Conservation (phyloP, 495 filamentous ascomycete genomes). For the Trichocladium uniseriatum region DNA sequence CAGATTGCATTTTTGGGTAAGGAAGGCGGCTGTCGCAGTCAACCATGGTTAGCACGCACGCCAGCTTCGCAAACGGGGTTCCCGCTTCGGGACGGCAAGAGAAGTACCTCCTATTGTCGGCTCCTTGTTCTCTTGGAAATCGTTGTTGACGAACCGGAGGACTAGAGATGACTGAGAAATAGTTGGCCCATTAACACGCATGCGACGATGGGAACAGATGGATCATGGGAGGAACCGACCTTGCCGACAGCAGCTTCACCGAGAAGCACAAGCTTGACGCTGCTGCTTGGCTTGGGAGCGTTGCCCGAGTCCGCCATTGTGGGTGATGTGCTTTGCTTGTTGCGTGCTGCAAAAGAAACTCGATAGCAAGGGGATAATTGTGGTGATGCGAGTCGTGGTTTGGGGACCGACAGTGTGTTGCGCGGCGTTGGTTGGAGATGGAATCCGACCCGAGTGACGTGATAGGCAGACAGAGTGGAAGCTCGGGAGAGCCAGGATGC, state of each 20-base stretch:
- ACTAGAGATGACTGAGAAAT: conserved; percentile 79
- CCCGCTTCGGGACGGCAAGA: neutral
- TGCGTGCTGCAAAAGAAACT: neutral
- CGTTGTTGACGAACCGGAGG: conserved; percentile 97
- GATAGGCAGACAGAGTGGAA: conserved; percentile 19
- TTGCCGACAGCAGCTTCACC: conserved; percentile 98
- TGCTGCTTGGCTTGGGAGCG: conserved; percentile 91
- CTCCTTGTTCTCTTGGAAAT: conserved; percentile 99
- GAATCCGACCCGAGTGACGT: conserved; percentile 19
- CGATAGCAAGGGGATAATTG: neutral
- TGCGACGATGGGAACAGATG: neutral
- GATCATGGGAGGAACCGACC: conserved; percentile 39
- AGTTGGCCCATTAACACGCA: conserved; percentile 15
- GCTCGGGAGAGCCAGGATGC: conserved; percentile 11
- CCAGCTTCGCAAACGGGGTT: neutral
- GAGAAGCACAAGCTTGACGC: conserved; percentile 95
- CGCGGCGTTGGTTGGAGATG: conserved; percentile 7
- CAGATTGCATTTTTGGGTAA: conserved; percentile 96
- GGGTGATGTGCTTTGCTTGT: neutral
- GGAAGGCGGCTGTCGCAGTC: conserved; percentile 66
- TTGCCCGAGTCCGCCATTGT: conserved; percentile 45
- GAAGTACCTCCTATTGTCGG: conserved; percentile 92
- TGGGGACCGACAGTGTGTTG: conserved; percentile 1
- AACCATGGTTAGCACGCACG: conserved; percentile 8
- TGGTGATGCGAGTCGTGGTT: neutral